These are phyloP conservation scores for Lentinula guzmanii DNA, from an alignment of 768 basidiomycete species.

Conservation along the genomic window DNA sequence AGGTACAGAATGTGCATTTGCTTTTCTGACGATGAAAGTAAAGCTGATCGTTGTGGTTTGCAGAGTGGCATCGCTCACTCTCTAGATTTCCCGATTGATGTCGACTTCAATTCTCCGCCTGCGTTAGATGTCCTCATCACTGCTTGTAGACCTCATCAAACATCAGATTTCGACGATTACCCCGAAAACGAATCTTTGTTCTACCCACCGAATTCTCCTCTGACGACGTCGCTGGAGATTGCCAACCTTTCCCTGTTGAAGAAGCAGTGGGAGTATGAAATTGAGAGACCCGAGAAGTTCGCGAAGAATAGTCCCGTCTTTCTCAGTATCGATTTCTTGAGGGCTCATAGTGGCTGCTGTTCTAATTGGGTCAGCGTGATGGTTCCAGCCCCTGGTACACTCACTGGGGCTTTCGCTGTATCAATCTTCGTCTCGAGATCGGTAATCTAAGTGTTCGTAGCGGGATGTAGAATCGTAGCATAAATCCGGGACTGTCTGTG, in stretches of 20 bases:
- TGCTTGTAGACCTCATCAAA: conserved; percentile 63
- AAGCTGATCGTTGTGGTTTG: conserved; percentile 3
- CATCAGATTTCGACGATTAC: conserved; percentile 45
- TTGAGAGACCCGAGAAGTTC: not conserved
- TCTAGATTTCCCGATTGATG: conserved; percentile 76
- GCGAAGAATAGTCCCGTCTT: not conserved
- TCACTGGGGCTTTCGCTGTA: not conserved
- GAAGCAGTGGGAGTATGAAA: not conserved
- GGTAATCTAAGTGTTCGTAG: not conserved
- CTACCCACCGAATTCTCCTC: conserved; percentile 66
- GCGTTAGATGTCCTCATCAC: conserved; percentile 75
- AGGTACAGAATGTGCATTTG: conserved; percentile 36
- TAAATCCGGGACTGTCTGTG: not conserved
- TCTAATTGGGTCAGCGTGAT: not conserved
- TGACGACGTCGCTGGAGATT: conserved; percentile 73
- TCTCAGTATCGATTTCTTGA: not conserved
- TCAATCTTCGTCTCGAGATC: not conserved
- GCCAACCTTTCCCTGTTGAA: conserved; percentile 45
- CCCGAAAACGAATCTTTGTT: conserved; percentile 65
- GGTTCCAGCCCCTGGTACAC: not conserved
- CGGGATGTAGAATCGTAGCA: not conserved
- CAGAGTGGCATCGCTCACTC: conserved; percentile 78
- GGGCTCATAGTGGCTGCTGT: not conserved
- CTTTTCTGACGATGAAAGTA: not conserved
- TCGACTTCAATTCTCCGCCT: conserved; percentile 68